phyloP scores from a whole-genome alignment of 768 basidiomycete genomes.

The Plicaturopsis crispa region DNA sequence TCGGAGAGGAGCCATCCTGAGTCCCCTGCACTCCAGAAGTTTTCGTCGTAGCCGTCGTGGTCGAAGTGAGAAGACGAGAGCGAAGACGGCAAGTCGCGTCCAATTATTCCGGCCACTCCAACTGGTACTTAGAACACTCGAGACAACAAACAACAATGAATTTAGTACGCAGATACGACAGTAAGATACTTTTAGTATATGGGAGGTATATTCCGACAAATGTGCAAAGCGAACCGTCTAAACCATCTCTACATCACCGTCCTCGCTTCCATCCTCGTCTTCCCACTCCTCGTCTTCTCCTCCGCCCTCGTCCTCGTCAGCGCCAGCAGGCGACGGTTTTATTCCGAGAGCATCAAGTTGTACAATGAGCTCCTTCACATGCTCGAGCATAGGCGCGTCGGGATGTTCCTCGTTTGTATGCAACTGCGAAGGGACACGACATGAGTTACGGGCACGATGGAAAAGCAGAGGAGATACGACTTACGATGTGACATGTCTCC shows the following conservation, averaged over 20 bases:
- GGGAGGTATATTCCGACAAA: no score
- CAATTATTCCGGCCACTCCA: slow-evolving; percentile 1
- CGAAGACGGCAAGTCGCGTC: slow-evolving; percentile 4
- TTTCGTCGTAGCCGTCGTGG: no score
- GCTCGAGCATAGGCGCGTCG: slow-evolving; percentile 69
- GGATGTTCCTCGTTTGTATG: slow-evolving; percentile 66
- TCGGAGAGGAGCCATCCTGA: slow-evolving; percentile 45
- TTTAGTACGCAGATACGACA: slow-evolving; percentile 1
- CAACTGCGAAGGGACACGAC: slow-evolving; percentile 34
- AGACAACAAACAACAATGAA: slow-evolving; percentile 1
- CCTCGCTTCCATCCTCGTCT: slow-evolving; percentile 51
- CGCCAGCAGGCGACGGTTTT: slow-evolving; percentile 49
- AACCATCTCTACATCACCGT: slow-evolving; percentile 52
- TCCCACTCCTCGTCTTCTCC: slow-evolving; percentile 47
- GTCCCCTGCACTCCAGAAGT: no score
- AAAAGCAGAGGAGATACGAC: slow-evolving; percentile 22
- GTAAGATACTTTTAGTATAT: no score
- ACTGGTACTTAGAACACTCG: slow-evolving; percentile 1
- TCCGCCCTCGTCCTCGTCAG: slow-evolving; percentile 40
- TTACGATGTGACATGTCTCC: slow-evolving; percentile 73
- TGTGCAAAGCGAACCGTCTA: slow-evolving; percentile 20
- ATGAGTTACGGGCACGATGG: neutral
- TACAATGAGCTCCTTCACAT: slow-evolving; percentile 64
- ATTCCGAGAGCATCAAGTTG: slow-evolving; percentile 66
- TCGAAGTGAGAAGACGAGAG: no score